A percentile compares a stretch with the other conserved stretches of the same genome.
phyloP scores from a whole-genome alignment of 345 rosid genomes.

The Sonneratia caseolaris region DNA sequence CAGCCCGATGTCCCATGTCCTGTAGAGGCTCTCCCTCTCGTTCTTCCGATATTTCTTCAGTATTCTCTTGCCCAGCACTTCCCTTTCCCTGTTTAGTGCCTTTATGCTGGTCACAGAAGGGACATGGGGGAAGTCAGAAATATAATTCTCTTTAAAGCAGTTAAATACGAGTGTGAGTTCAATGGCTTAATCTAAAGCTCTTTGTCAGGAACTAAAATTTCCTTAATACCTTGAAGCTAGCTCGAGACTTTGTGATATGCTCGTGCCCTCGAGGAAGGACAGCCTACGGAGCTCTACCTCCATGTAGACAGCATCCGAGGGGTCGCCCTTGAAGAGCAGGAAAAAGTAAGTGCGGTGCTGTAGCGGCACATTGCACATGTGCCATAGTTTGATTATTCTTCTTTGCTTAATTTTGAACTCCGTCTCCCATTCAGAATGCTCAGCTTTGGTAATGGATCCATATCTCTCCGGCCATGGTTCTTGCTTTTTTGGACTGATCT shows the following conservation, averaged over 20 bases:
- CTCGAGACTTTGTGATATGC: not conserved
- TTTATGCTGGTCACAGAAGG: conserved; percentile 31
- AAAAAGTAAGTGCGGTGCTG: conserved; percentile 9
- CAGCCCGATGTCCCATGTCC: conserved; percentile 61
- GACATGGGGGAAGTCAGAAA: no score
- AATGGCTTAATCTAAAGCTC: not conserved
- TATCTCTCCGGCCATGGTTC: not conserved
- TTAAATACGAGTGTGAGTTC: not conserved
- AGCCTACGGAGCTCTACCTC: conserved; percentile 12
- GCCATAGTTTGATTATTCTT: conserved; percentile 12
- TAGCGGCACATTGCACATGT: conserved; percentile 7
- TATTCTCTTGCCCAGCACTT: conserved; percentile 49
- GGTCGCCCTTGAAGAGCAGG: conserved; percentile 12
- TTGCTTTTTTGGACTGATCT: not conserved
- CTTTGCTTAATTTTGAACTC: conserved; percentile 5
- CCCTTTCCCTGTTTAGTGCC: conserved; percentile 57
- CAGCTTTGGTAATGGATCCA: not conserved
- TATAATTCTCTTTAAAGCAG: no score
- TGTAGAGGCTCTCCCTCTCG: conserved; percentile 58
- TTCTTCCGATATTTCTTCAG: conserved; percentile 41
- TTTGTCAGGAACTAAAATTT: not conserved
- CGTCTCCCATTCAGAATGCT: not conserved
- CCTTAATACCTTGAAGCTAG: conserved; percentile 3
- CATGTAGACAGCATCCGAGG: conserved; percentile 12
- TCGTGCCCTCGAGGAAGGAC: not conserved